phyloP scores from a whole-genome alignment of 2,329 filamentous ascomycete species.

The Harringtonia aguacate region DNA sequence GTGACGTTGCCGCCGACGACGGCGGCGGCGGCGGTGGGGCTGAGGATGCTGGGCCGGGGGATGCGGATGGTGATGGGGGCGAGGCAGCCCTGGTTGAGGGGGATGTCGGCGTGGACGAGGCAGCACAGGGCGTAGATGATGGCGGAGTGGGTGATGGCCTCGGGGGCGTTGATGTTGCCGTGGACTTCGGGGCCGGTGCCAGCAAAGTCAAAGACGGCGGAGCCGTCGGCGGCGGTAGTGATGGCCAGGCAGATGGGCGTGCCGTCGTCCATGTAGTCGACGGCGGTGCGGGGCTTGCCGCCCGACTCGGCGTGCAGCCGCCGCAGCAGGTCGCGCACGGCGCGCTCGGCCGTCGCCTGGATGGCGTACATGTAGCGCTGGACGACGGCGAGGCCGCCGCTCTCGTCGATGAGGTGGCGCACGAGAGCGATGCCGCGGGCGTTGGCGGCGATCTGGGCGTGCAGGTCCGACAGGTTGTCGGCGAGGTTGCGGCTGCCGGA shows the following conservation, averaged over 20 bases:
- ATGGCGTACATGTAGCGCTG: constrained; percentile 76
- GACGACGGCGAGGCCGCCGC: constrained; percentile 61
- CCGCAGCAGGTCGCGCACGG: constrained; percentile 64
- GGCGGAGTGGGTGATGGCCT: constrained; percentile 68
- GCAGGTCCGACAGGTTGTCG: constrained; percentile 79
- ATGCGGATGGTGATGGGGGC: constrained; percentile 66
- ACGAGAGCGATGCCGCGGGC: constrained; percentile 77
- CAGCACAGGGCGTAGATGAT: constrained; percentile 81
- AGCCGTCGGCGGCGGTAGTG: constrained; percentile 62
- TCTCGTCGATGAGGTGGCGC: constrained; percentile 62
- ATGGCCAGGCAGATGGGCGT: constrained; percentile 66
- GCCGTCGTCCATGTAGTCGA: constrained; percentile 83
- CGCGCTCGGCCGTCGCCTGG: constrained; percentile 67
- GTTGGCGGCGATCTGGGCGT: constrained; percentile 79
- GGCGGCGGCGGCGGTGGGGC: constrained; percentile 64
- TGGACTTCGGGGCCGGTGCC: constrained; percentile 69
- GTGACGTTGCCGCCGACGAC: constrained; percentile 78
- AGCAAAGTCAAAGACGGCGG: constrained; percentile 66
- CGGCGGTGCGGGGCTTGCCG: constrained; percentile 59
- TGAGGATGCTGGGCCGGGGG: constrained; percentile 61
- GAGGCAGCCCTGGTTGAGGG: constrained; percentile 77
- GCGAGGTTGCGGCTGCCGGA: constrained; percentile 67
- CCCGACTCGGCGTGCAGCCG: constrained; percentile 50
- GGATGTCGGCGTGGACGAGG: constrained; percentile 72
- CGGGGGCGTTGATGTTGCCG: constrained; percentile 66